Conservation (phyloP, 345 rosid species). For the Rhodamnia rubescens region DNA sequence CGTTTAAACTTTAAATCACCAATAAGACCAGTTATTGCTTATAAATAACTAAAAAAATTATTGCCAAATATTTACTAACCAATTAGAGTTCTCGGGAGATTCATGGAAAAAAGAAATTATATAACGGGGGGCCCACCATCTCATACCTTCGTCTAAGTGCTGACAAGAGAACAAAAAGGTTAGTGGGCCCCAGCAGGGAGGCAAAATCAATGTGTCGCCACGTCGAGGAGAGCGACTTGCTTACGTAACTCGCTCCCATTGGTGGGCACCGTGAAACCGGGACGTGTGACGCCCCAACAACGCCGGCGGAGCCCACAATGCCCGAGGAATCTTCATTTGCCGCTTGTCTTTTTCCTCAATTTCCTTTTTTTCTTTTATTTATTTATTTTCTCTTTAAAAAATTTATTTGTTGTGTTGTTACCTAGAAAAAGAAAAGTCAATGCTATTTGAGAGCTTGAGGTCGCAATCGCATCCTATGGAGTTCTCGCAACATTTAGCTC, state of each 20-base stretch:
- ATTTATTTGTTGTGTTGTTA: not conserved
- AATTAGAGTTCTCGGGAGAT: not conserved
- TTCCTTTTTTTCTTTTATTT: not conserved
- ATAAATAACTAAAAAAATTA: not conserved
- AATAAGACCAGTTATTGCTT: not conserved
- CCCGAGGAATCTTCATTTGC: not conserved
- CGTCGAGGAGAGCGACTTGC: not conserved
- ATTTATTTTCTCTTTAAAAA: no score
- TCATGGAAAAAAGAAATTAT: not conserved
- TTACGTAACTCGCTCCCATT: not conserved
- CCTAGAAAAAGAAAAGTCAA: not conserved
- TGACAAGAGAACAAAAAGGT: not conserved
- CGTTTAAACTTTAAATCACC: not conserved
- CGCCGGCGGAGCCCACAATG: slow-evolving; percentile 1
- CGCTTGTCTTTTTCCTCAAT: not conserved
- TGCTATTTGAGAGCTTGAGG: not conserved
- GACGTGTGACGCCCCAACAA: slow-evolving; percentile 8
- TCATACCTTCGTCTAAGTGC: not conserved
- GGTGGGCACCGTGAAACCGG: not conserved
- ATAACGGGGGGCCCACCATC: not conserved
- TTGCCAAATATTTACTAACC: not conserved
- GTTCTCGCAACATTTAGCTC: not conserved
- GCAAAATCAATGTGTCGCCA: not conserved
- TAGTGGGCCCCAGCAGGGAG: not conserved
- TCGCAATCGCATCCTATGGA: no score